Evolutionary conservation across 768 basidiomycete species (phyloP), one percentile per base, ranked within the genome.

Genomic region (Boletus subcaerulescens): DNA sequence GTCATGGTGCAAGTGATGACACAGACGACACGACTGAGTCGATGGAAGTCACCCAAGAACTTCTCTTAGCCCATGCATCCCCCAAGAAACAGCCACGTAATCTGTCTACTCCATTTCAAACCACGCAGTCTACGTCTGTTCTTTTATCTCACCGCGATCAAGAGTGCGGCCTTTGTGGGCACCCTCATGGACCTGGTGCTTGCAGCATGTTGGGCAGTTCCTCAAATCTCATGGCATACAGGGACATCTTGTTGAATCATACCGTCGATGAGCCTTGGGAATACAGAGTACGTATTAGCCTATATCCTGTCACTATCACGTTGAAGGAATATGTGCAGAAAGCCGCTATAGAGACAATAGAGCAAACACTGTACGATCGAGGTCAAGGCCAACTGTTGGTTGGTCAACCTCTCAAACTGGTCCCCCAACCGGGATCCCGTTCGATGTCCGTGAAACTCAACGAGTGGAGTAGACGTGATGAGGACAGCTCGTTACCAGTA

Each of bases 161-260:
- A 43, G 35, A 52, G 18, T 92, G 90, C 65, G 82, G 85, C 11
- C 72, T 93, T 18, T 93, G 90, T 67, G 81, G 80, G 36, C 60
- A 56, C 17, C 60, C 53, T 11, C 87, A 90, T 61, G 79, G 73
- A 15, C 69, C 70, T 45, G 76, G 77, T 29, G 59, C 62, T 11
- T 92, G 90, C 63, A 65, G 64, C 22, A 89, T 92, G 89, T 82
- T 80, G 8, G 77, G 84, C 22, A 76, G 72, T 47, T 82, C 87
- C 17, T 77, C 82, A 52, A 82, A 89, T 65, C 74, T 92, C 20
- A 79, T 81, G 13, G 83, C 88, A 60, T 91, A 83, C 62, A 81
- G 89, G 42, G 75, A 79, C 44, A 84, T 89, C 73, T 69, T 91
- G 36, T 69, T 91, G 57, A 68, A 80, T 29, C 77, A 87, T 57